Conservation (phyloP, 1,284 basidiomycete genomes). For the Cryptococcus jaspeensis region DNA sequence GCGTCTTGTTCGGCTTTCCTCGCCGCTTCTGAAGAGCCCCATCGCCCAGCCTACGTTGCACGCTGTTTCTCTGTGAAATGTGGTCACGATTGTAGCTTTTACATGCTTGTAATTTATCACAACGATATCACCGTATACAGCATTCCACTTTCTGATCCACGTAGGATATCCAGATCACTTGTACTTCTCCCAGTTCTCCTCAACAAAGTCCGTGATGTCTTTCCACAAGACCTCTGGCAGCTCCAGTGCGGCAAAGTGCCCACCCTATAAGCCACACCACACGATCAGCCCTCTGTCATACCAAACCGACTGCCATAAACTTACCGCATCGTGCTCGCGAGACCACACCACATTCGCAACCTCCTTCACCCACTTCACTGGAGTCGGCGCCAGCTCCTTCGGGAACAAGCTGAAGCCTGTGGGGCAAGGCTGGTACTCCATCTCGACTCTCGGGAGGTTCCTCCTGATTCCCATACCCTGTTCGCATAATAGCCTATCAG, state of each 20-base stretch:
- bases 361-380: conserved; percentile 27
- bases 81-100: too few species aligned
- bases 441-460: conserved; percentile 13
- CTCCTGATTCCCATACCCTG: conserved; percentile 24
- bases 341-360: conserved; percentile 24
- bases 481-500: neutral
- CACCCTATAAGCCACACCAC: conserved; percentile 29
- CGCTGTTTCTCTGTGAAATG: too few species aligned
- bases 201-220: conserved; percentile 38
- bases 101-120: too few species aligned
- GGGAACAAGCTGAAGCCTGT: conserved; percentile 50
- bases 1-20: too few species aligned
- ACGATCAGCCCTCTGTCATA: neutral
- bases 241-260: conserved; percentile 54
- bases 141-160: too few species aligned
- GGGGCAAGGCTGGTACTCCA: conserved; percentile 43
- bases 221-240: conserved; percentile 47
- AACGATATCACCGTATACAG: too few species aligned
- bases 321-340: conserved; percentile 19
- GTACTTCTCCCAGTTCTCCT: neutral
- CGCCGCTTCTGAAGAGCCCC: too few species aligned
- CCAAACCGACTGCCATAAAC: neutral
- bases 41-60: too few species aligned
- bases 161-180: neutral
- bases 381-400: conserved; percentile 47